Conservation (phyloP, 257 asterid genomes). For the Scutellaria minor region DNA sequence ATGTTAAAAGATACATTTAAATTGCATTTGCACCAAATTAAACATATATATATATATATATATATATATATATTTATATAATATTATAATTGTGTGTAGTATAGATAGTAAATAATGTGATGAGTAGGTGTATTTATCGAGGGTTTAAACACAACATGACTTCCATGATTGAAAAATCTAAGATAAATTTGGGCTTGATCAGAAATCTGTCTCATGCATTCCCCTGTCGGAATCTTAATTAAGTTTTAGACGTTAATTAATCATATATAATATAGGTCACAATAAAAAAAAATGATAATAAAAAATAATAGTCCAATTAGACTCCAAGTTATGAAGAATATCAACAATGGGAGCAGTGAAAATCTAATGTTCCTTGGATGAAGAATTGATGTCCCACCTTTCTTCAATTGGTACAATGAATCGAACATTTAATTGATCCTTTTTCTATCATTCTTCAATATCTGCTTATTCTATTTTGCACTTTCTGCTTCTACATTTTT, state of each 20-base stretch:
- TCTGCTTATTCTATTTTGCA: no score
- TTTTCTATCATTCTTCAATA: no score
- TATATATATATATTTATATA: no score
- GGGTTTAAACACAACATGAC: no score
- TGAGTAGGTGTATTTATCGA: no score
- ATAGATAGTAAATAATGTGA: no score
- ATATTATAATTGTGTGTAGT: no score
- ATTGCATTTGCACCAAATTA: no score
- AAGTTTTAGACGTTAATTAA: neutral
- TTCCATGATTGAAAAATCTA: constrained; percentile 1
- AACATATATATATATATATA: no score
- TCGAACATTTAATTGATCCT: neutral
- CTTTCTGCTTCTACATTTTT: no score
- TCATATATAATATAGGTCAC: no score
- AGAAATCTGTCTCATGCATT: neutral
- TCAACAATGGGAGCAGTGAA: constrained; percentile 49
- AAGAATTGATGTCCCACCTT: constrained; percentile 24
- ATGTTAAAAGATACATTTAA: no score
- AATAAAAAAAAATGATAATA: neutral
- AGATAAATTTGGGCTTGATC: neutral
- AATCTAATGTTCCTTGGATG: constrained; percentile 40
- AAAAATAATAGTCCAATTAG: neutral
- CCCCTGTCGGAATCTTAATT: neutral
- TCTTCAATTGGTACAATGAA: constrained; percentile 35
- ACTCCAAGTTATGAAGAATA: constrained; percentile 22